Evolutionary conservation across 495 filamentous ascomycete species (phyloP), one percentile per base, ranked within the genome.

Genomic region (Penicillium manginii): DNA sequence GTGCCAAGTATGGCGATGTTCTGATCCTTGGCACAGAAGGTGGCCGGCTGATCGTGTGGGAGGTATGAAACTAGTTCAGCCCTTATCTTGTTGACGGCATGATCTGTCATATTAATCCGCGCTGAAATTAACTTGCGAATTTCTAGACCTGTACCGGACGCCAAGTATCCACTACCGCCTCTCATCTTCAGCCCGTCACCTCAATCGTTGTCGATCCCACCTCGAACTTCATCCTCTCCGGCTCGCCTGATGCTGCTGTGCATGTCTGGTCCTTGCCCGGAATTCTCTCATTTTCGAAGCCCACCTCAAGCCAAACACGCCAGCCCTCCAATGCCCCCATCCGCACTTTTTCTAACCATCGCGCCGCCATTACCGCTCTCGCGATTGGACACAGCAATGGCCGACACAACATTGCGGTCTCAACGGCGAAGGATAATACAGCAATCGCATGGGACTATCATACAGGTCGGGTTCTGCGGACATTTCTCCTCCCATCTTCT

Each of bases 381-480:
- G 81, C 77, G 2, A 70, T 89, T 33, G 88, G 88, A 50, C 86
- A 89, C 59, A 88, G 86, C 66, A 73, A 81, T 23, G 86, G 83
- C 68, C 79, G 81, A 53, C 85, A 85, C 52, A 92, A 90, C 63
- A 84, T 94, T 54, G 89, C 85, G 55, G 80, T 96, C 15, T 91
- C 92, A 2, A 83, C 86, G 1, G 89, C 90, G 53, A 84, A 88
- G 58, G 92, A 96, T 69, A 88, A 88, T 62, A 92, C 86, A 1
- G 89, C 88, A 59, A 86, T 94, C 59, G 82, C 91, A 54, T 98
- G 94, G 94, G 90, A 97, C 69, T 94, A 93, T 66, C 84, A 87
- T 26, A 90, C 83, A 1, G 92, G 92, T 35, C 79, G 80, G 29
- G 78, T 85, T 21, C 70, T 97, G 55, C 86, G 92, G 58, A 96